Conservation (phyloP, 495 filamentous ascomycete genomes). For the Bacidia gigantensis region DNA sequence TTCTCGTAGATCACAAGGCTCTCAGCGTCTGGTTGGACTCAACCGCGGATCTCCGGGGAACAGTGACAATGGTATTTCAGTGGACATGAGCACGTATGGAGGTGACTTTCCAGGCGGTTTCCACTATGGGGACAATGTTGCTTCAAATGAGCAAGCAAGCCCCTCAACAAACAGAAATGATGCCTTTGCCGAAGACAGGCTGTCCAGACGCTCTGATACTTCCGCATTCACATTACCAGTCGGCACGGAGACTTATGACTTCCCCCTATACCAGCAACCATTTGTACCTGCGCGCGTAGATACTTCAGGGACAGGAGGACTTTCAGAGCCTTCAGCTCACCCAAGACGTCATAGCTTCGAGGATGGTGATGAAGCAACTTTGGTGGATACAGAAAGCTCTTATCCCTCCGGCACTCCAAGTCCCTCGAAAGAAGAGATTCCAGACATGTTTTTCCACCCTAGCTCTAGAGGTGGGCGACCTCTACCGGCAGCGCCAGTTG, state of each 20-base stretch:
- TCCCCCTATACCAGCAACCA: constrained; percentile 37
- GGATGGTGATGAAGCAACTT: constrained; percentile 67
- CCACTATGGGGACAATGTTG: constrained; percentile 51
- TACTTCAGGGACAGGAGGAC: constrained; percentile 70
- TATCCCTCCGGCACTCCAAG: constrained; percentile 39
- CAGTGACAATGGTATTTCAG: constrained; percentile 54
- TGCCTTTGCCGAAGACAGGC: constrained; percentile 15
- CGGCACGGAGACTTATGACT: constrained; percentile 12
- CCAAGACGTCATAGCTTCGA: constrained; percentile 72
- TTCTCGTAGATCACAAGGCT: constrained; percentile 24
- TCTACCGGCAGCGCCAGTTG: constrained; percentile 64
- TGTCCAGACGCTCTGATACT: constrained; percentile 27
- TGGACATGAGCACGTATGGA: constrained; percentile 61
- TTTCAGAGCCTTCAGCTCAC: constrained; percentile 55
- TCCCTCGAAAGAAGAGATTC: constrained; percentile 50
- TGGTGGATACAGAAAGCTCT: constrained; percentile 37
- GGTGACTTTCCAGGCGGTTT: constrained; percentile 62
- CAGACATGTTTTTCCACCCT: constrained; percentile 90
- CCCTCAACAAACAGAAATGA: constrained; percentile 1
- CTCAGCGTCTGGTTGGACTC: constrained; percentile 19
- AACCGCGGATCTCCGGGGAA: constrained; percentile 23
- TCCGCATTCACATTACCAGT: constrained; percentile 20
- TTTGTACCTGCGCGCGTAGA: constrained; percentile 57
- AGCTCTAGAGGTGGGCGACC: constrained; percentile 52
- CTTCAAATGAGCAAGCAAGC: constrained; percentile 9